Conservation (phyloP, 2,329 filamentous ascomycete species). For the Sclerotinia trifoliorum region DNA sequence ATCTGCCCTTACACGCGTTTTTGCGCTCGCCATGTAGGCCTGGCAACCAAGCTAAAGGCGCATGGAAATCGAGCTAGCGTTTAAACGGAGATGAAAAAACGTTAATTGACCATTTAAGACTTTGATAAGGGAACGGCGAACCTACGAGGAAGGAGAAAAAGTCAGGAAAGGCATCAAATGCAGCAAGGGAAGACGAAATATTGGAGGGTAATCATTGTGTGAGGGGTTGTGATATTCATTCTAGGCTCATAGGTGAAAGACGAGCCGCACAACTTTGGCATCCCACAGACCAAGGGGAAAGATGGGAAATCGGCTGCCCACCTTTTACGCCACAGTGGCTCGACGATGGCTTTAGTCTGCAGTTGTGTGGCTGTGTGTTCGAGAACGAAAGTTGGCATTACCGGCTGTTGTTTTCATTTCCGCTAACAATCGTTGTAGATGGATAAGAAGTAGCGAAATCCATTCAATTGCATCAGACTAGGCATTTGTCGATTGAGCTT, state of each 20-base stretch:
- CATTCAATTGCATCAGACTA: constrained; percentile 4
- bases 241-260: not conserved
- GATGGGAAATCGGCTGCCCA: not conserved
- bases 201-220: not conserved
- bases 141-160: not conserved
- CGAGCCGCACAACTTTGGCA: not conserved
- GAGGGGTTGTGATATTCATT: not conserved
- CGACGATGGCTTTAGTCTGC: not conserved
- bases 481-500: not conserved
- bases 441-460: not conserved
- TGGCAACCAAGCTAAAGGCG: not conserved
- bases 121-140: not conserved
- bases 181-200: not conserved
- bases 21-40: not conserved
- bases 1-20: not conserved
- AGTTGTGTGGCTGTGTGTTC: constrained; percentile 5
- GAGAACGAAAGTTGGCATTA: not conserved
- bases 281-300: not conserved
- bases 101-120: not conserved
- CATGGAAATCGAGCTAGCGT: not conserved
- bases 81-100: not conserved
- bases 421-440: not conserved
- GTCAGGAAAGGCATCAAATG: not conserved
- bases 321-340: constrained; percentile 1
- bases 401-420: not conserved